Percentiles rank a stretch among this genome's conserved stretches.
phyloP scores from a whole-genome alignment of 371 early-diverging fungal genomes.

The Mucor circinelloides region DNA sequence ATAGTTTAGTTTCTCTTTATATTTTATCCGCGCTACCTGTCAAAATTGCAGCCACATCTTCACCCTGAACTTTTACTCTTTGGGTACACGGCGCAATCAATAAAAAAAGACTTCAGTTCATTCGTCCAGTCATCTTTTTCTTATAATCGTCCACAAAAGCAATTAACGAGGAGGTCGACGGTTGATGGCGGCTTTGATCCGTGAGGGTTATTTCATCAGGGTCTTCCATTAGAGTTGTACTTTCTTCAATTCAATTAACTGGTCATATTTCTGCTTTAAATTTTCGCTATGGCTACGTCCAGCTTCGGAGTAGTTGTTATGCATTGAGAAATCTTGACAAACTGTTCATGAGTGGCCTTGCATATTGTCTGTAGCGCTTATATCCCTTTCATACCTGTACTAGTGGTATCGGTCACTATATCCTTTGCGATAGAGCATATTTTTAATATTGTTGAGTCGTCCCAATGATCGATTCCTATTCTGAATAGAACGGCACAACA shows the following conservation, averaged over 20 bases:
- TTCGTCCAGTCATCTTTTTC: slow-evolving; percentile 4
- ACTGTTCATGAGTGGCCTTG: too few relatives aligned
- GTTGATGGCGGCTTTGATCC: slow-evolving; percentile 1
- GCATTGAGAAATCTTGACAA: too few relatives aligned
- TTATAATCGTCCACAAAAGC: slow-evolving; percentile 9
- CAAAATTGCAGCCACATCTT: too few relatives aligned
- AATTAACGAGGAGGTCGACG: slow-evolving; percentile 9
- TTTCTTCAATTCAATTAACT: slow-evolving; percentile 2
- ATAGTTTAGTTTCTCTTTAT: too few relatives aligned
- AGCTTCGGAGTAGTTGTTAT: slow-evolving; percentile 7
- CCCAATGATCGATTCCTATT: slow-evolving; percentile 8
- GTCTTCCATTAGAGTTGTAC: slow-evolving; percentile 7
- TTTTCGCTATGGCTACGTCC: too few relatives aligned
- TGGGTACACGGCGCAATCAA: too few relatives aligned
- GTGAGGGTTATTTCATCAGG: slow-evolving; percentile 4
- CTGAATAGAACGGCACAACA: slow-evolving; percentile 20
- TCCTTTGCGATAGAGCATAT: slow-evolving; percentile 7
- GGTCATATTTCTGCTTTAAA: slow-evolving; percentile 9
- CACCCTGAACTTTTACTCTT: too few relatives aligned
- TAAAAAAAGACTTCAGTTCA: too few relatives aligned
- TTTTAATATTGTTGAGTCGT: slow-evolving; percentile 4
- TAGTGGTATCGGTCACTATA: neutral
- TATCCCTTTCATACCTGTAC: neutral
- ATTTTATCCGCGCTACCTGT: too few relatives aligned
- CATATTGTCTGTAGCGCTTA: slow-evolving; percentile 8